Evolutionary conservation across 1,284 basidiomycete species (phyloP).

Genomic region (Anthracocystis setariae): DNA sequence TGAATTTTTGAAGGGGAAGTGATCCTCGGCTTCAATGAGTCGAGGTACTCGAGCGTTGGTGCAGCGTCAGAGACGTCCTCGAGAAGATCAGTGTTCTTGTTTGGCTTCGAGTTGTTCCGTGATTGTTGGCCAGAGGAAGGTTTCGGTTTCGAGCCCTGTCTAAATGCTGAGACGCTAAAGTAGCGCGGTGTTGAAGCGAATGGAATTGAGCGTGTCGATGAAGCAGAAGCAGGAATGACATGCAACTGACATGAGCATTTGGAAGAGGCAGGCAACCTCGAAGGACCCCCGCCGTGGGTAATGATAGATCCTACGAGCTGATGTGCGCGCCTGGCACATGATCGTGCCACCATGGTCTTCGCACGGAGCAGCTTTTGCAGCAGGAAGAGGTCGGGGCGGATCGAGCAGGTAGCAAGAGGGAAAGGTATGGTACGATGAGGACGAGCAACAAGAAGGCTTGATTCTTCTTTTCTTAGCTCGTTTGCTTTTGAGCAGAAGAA

Average conservation of each 20-base stretch:
- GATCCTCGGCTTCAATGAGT: slow-evolving; percentile 33
- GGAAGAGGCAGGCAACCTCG: slow-evolving; percentile 16
- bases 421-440: neutral
- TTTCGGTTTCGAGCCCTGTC: neutral
- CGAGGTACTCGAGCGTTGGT: slow-evolving; percentile 44
- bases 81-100: slow-evolving; percentile 11
- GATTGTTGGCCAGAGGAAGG: neutral
- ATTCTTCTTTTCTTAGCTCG: slow-evolving; percentile 3
- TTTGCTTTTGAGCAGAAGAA: neutral
- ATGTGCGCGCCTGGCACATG: slow-evolving; percentile 29
- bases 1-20: neutral
- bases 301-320: slow-evolving; percentile 27
- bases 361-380: neutral
- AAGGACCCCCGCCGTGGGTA: slow-evolving; percentile 27
- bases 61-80: slow-evolving; percentile 34
- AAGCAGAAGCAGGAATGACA: neutral
- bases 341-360: slow-evolving; percentile 19
- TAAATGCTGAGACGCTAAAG: slow-evolving; percentile 8
- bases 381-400: neutral
- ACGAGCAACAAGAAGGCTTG: neutral
- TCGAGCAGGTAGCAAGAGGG: neutral
- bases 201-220: neutral
- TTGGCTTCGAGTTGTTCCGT: neutral
- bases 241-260: slow-evolving; percentile 16
- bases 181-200: neutral